Evolutionary conservation across 2,329 filamentous ascomycete genomes (phyloP).

Genomic region (Fusarium sp.): DNA sequence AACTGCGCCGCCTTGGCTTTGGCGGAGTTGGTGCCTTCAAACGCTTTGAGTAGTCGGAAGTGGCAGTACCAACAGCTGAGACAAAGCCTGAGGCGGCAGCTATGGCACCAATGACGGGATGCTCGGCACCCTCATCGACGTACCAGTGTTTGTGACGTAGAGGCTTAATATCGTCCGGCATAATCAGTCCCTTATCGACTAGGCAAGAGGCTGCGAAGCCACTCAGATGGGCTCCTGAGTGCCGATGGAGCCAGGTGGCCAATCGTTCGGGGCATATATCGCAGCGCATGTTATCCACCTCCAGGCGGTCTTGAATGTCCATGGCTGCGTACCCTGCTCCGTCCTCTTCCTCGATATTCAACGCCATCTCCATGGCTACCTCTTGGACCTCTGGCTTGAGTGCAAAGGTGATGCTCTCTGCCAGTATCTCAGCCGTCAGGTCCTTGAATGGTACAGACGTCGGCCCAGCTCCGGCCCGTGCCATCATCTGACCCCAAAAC

Average conservation of each 20-base stretch:
- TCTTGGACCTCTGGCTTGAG: constrained; percentile 61
- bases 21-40: constrained; percentile 17
- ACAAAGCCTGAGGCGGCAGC: constrained; percentile 74
- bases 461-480: constrained; percentile 70
- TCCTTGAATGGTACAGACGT: constrained; percentile 68
- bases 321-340: constrained; percentile 64
- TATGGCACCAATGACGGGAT: constrained; percentile 73
- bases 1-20: background rate
- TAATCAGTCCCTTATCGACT: constrained; percentile 64
- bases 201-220: constrained; percentile 71
- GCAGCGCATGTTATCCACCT: constrained; percentile 67
- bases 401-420: constrained; percentile 64
- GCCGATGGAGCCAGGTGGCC: constrained; percentile 72
- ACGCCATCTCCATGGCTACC: constrained; percentile 57
- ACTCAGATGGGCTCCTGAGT: constrained; percentile 66
- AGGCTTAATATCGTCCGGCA: constrained; percentile 69
- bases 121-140: constrained; percentile 72
- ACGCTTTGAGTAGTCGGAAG: constrained; percentile 30
- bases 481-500: constrained; percentile 75
- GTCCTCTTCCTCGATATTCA: constrained; percentile 64
- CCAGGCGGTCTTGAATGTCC: constrained; percentile 67
- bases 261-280: constrained; percentile 66
- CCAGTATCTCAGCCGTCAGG: constrained; percentile 67
- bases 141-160: constrained; percentile 65
- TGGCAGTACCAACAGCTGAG: constrained; percentile 61